Evolutionary conservation across 306 rosid genomes (phyloP).

Genomic region (Gleditsia sinensis): DNA sequence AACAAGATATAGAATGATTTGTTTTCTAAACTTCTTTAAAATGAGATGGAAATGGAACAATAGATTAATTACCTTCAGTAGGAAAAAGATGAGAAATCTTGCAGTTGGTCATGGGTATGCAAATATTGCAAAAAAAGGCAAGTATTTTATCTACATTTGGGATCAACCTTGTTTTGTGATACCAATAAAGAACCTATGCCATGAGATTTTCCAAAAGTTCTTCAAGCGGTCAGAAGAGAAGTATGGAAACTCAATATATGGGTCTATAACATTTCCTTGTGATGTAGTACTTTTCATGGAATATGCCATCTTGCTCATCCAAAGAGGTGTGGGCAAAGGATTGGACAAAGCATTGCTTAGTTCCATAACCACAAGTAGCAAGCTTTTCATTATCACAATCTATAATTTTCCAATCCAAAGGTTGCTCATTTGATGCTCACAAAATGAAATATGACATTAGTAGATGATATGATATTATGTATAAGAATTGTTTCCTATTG

Average conservation of each 20-base stretch:
- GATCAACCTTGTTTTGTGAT: slow-evolving; percentile 33
- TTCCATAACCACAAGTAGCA: neutral
- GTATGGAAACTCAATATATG: slow-evolving; percentile 35
- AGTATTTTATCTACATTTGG: slow-evolving; percentile 35
- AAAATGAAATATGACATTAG: too few relatives aligned
- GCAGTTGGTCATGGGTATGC: too few relatives aligned
- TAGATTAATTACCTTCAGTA: neutral
- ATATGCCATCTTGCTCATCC: slow-evolving; percentile 34
- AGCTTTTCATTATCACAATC: neutral
- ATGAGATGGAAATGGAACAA: neutral
- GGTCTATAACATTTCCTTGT: slow-evolving; percentile 47
- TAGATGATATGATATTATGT: too few relatives aligned
- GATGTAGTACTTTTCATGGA: slow-evolving; percentile 41
- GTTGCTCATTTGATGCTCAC: too few relatives aligned
- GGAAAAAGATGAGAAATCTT: neutral
- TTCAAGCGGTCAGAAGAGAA: slow-evolving; percentile 37
- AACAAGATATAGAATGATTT: neutral
- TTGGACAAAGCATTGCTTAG: slow-evolving; percentile 29
- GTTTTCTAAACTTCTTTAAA: neutral
- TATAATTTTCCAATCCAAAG: neutral
- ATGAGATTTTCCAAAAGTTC: slow-evolving; percentile 27
- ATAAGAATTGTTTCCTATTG: too few relatives aligned
- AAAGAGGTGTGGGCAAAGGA: slow-evolving; percentile 19
- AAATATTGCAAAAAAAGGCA: slow-evolving; percentile 10
- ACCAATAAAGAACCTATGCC: slow-evolving; percentile 31